Evolutionary conservation across 495 filamentous ascomycete genomes (phyloP).

Genomic region (Umbilicaria muhlenbergii): DNA sequence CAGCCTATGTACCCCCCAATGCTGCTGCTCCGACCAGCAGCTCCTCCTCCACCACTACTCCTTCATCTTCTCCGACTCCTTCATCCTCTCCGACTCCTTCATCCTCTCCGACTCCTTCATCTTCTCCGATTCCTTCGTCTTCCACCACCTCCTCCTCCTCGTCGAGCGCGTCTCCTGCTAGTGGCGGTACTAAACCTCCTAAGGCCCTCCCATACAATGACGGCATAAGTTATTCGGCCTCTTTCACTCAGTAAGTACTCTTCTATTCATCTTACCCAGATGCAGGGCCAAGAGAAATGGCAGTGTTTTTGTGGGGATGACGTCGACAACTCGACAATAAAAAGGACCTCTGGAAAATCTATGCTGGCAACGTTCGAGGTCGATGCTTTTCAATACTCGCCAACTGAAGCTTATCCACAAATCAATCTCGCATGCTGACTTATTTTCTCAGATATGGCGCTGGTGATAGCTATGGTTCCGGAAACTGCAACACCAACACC

Average conservation of each 20-base stretch:
- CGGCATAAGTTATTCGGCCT: neutral
- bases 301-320: no score
- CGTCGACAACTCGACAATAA: no score
- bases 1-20: neutral
- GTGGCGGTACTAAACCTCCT: neutral
- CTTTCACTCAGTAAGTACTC: constrained; percentile 1
- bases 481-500: constrained; percentile 11
- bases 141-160: neutral
- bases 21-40: neutral
- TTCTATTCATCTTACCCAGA: neutral
- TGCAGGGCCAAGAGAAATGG: no score
- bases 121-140: neutral
- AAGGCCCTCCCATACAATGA: neutral
- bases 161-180: neutral
- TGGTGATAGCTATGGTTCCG: constrained; percentile 8
- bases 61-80: neutral
- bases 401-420: neutral
- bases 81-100: neutral
- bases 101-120: neutral
- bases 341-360: no score
- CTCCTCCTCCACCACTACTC: neutral
- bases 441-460: constrained; percentile 8
- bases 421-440: neutral
- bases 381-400: no score
- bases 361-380: no score